Conservation (phyloP, 257 asterid genomes). For the Solanum chiquidenum region DNA sequence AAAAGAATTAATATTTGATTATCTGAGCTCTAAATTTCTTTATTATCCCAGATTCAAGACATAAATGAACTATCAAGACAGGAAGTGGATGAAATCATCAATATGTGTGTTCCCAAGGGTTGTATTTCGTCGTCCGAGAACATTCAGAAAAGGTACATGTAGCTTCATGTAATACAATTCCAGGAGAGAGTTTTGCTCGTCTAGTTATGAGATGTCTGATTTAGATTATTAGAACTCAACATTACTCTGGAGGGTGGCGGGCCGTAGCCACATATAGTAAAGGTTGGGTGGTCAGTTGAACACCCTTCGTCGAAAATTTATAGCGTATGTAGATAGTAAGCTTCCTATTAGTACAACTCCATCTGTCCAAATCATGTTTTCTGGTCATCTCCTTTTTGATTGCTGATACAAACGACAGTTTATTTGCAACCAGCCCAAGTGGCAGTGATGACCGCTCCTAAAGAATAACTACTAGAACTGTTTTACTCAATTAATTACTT, state of each 20-base stretch:
- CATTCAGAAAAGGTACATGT: slow-evolving; percentile 62
- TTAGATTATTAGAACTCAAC: neutral
- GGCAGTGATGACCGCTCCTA: neutral
- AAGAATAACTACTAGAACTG: neutral
- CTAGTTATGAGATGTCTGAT: neutral
- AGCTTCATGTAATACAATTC: neutral
- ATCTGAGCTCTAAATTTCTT: neutral
- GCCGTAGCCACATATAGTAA: neutral
- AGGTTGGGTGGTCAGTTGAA: neutral
- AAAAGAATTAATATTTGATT: neutral
- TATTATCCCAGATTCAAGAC: slow-evolving; percentile 60
- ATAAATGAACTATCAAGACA: slow-evolving; percentile 91
- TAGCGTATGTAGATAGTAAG: neutral
- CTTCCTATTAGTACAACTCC: neutral
- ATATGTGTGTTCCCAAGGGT: slow-evolving; percentile 44
- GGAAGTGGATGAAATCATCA: slow-evolving; percentile 89
- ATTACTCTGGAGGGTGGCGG: neutral
- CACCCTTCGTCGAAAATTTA: neutral
- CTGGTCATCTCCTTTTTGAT: neutral
- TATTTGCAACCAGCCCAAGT: neutral
- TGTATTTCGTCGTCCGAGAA: slow-evolving; percentile 55
- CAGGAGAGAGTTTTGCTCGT: neutral
- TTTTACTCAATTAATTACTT: neutral
- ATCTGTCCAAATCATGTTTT: neutral
- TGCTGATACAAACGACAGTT: neutral